Percentiles rank a stretch among this genome's conserved stretches.
These are phyloP conservation scores for Paramecium sonneborni DNA, from an alignment of 73 alveolate species.

Conservation along the genomic window DNA sequence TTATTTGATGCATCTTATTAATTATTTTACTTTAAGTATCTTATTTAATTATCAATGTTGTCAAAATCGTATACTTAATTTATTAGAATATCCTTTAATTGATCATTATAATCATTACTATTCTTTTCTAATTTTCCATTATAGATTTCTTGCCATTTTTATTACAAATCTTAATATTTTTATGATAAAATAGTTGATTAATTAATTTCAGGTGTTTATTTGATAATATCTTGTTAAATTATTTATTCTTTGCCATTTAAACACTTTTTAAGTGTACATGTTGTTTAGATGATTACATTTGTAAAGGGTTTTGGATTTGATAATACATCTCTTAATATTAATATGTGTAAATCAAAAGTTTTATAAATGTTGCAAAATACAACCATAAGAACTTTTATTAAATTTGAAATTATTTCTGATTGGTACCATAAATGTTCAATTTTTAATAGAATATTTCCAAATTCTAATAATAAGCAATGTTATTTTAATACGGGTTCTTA, in stretches of 20 bases:
- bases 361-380: neutral
- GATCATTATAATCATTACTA: neutral
- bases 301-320: neutral
- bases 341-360: neutral
- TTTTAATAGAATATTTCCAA: neutral
- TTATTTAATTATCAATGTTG: neutral
- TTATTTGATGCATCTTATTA: neutral
- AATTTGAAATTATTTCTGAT: neutral
- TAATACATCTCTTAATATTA: conserved; percentile 16
- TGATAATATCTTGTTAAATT: neutral
- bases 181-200: neutral
- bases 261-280: neutral
- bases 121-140: neutral
- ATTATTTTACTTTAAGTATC: neutral
- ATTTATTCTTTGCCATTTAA: neutral
- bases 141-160: neutral
- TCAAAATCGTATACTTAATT: neutral
- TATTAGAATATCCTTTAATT: neutral
- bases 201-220: neutral
- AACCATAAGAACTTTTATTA: neutral
- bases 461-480: neutral
- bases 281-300: neutral
- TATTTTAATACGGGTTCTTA: neutral
- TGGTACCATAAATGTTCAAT: neutral
- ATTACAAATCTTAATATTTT: neutral